These are phyloP conservation scores for Pseudocercospora macadamiae DNA, from an alignment of 2,329 filamentous ascomycete genomes.

Conservation along the genomic window DNA sequence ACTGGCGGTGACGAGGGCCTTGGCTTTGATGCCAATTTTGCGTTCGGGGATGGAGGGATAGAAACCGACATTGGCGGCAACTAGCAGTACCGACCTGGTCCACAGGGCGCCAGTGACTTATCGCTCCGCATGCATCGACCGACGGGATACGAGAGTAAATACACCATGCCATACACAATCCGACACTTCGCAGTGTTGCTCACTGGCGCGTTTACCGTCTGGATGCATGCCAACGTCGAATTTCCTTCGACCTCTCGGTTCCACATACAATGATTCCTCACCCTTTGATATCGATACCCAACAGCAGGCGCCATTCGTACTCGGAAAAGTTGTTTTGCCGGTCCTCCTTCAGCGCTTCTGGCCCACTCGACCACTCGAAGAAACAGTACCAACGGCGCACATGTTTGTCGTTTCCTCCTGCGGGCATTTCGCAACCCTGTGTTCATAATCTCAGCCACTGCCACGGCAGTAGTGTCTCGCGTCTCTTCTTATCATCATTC, in stretches of 20 bases:
- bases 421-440: constrained; percentile 4
- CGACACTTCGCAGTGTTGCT: no score
- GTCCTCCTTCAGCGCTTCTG: background rate
- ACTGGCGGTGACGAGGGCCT: constrained; percentile 48
- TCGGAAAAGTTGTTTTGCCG: background rate
- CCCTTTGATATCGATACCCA: constrained; percentile 21
- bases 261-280: no score
- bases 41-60: constrained; percentile 37
- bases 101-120: no score
- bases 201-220: no score
- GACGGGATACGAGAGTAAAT: no score
- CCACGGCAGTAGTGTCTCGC: constrained; percentile 1
- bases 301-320: constrained; percentile 11
- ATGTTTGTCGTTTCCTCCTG: background rate
- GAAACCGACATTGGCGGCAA: constrained; percentile 27
- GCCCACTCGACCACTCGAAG: background rate
- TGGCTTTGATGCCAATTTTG: constrained; percentile 41
- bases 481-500: background rate
- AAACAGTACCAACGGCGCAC: background rate
- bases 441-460: constrained; percentile 11
- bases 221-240: no score
- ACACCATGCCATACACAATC: no score
- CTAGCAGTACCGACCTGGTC: background rate
- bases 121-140: no score
- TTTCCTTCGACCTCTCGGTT: no score